These are phyloP conservation scores for Halophytophthora polymorphica DNA, from an alignment of 352 stramenopile genomes.

Conservation along the genomic window DNA sequence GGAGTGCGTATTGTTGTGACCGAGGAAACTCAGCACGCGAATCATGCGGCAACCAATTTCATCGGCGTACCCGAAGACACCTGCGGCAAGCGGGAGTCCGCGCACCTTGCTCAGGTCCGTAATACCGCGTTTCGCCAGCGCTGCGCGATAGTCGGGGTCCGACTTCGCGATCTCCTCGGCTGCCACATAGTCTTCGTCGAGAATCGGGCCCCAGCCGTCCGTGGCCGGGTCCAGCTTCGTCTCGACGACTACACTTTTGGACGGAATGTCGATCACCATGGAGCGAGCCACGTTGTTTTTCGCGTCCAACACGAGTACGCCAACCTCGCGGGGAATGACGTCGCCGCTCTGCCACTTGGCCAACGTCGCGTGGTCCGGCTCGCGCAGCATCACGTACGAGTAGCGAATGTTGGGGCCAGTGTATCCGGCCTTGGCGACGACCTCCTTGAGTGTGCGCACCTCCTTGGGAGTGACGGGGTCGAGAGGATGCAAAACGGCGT, in stretches of 20 bases:
- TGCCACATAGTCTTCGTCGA: conserved; percentile 47
- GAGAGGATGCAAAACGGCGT: no score
- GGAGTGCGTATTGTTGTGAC: conserved; percentile 36
- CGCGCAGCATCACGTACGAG: conserved; percentile 53
- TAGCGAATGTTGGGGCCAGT: conserved; percentile 31
- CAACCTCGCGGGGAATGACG: conserved; percentile 39
- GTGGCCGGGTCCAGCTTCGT: conserved; percentile 33
- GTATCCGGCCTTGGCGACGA: conserved; percentile 38
- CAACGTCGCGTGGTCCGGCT: conserved; percentile 42
- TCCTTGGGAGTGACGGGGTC: conserved; percentile 44
- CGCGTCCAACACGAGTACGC: conserved; percentile 37
- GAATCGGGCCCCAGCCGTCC: conserved; percentile 41
- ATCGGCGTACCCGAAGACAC: conserved; percentile 38
- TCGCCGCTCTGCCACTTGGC: conserved; percentile 32
- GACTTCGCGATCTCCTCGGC: conserved; percentile 43
- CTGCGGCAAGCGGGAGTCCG: conserved; percentile 37
- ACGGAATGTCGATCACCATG: conserved; percentile 42
- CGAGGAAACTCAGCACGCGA: conserved; percentile 44
- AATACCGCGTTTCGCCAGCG: no score
- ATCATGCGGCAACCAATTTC: conserved; percentile 44
- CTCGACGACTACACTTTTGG: conserved; percentile 25
- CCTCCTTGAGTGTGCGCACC: conserved; percentile 39
- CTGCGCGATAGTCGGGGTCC: conserved; percentile 34
- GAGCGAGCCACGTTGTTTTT: conserved; percentile 26
- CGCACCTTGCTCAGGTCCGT: conserved; percentile 39